Evolutionary conservation across 2,329 filamentous ascomycete genomes (phyloP).

Genomic region (Trichoderma afroharzianum): DNA sequence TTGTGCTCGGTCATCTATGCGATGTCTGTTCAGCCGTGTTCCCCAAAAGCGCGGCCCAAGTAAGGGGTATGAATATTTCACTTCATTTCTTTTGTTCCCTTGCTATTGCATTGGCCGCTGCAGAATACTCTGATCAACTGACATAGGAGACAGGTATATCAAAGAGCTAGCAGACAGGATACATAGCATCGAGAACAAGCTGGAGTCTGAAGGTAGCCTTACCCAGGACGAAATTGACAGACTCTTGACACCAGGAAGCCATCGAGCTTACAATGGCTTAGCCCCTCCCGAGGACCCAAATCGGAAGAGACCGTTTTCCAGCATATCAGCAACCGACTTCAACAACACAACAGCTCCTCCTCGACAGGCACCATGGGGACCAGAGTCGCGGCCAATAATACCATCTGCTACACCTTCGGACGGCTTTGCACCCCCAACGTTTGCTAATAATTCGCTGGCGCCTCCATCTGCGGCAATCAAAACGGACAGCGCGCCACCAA

Average conservation of each 20-base stretch:
- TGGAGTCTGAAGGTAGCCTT: constrained; percentile 50
- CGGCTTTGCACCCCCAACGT: constrained; percentile 28
- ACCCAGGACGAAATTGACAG: constrained; percentile 47
- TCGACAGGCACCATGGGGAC: constrained; percentile 45
- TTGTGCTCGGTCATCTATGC: constrained; percentile 71
- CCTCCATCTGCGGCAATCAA: constrained; percentile 43
- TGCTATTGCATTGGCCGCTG: background rate
- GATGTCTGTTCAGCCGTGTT: constrained; percentile 80
- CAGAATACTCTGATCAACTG: background rate
- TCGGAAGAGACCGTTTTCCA: constrained; percentile 48
- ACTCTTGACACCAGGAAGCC: constrained; percentile 35
- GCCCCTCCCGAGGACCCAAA: constrained; percentile 28
- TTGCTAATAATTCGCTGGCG: constrained; percentile 42
- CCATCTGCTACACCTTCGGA: constrained; percentile 38
- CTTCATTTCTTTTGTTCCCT: background rate
- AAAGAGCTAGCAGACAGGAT: constrained; percentile 86
- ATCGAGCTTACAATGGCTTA: constrained; percentile 29
- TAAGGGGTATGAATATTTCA: constrained; percentile 60
- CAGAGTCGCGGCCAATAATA: constrained; percentile 45
- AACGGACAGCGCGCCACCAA: constrained; percentile 35
- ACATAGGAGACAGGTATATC: constrained; percentile 62
- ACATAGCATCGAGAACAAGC: constrained; percentile 75
- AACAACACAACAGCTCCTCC: constrained; percentile 37
- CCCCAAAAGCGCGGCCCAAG: constrained; percentile 86
- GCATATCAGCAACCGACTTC: constrained; percentile 42